A percentile compares a stretch with the other conserved stretches of the same genome.
Evolutionary conservation across 1,139 yeast genomes (phyloP).

Genomic region (Wickerhamomyces sp.): DNA sequence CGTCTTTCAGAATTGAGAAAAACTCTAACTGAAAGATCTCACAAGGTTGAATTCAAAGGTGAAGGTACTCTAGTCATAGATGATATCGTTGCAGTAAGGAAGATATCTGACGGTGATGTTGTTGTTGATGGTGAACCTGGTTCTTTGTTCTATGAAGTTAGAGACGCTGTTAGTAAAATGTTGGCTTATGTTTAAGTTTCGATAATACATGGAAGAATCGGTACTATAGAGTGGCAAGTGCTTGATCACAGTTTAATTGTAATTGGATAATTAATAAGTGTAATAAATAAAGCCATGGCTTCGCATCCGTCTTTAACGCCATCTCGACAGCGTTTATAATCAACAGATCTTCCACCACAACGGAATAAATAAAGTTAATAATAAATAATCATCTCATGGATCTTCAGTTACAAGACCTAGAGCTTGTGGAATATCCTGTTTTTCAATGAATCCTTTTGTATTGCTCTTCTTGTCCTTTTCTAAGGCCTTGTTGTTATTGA

Average conservation of each 20-base stretch:
- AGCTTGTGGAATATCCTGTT: slow-evolving; percentile 23
- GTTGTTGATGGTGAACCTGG: slow-evolving; percentile 80
- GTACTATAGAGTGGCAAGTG: too few relatives aligned
- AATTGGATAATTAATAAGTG: slow-evolving; percentile 1
- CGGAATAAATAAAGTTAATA: too few relatives aligned
- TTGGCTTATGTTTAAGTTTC: slow-evolving; percentile 63
- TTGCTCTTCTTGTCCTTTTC: slow-evolving; percentile 10
- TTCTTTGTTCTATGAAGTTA: slow-evolving; percentile 72
- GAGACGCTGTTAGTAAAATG: slow-evolving; percentile 70
- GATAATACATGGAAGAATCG: too few relatives aligned
- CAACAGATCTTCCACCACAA: too few relatives aligned
- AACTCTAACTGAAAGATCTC: slow-evolving; percentile 42
- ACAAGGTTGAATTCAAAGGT: slow-evolving; percentile 83
- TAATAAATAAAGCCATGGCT: slow-evolving; percentile 2
- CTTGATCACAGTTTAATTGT: too few relatives aligned
- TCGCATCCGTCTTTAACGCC: too few relatives aligned
- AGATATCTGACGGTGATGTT: slow-evolving; percentile 76
- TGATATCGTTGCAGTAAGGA: slow-evolving; percentile 67
- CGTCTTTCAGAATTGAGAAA: slow-evolving; percentile 76
- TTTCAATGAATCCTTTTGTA: slow-evolving; percentile 10
- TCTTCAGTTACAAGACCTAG: slow-evolving; percentile 24
- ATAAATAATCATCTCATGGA: too few relatives aligned
- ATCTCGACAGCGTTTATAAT: too few relatives aligned
- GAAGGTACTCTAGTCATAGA: slow-evolving; percentile 91
- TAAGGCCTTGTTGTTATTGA: too few relatives aligned